Percentiles rank a stretch among this genome's conserved stretches.
phyloP scores from a whole-genome alignment of 225 moss, liverwort and hornwort genomes.

The Polytrichum commune region DNA sequence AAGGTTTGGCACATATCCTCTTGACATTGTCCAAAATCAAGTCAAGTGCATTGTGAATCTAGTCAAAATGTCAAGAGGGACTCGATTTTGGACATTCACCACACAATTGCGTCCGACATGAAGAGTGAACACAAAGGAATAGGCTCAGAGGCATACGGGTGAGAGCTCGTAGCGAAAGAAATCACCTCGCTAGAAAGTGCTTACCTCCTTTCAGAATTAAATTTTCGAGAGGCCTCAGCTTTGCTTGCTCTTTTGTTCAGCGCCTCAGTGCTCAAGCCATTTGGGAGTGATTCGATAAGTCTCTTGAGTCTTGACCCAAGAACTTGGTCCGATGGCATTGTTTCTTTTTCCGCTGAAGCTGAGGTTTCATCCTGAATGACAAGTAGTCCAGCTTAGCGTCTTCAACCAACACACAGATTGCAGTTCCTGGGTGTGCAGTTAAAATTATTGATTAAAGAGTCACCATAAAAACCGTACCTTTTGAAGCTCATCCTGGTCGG shows the following conservation, averaged over 20 bases:
- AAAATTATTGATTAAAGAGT: not conserved
- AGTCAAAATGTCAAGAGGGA: too few species aligned
- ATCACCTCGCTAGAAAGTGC: not conserved
- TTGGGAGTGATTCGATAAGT: conserved; percentile 71
- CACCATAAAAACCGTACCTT: not conserved
- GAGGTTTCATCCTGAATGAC: conserved; percentile 14
- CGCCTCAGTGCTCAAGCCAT: conserved; percentile 31
- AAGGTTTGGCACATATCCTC: too few species aligned
- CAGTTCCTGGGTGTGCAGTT: not conserved
- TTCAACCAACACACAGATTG: conserved; percentile 1
- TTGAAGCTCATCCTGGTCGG: not conserved
- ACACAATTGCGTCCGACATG: not conserved
- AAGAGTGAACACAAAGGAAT: not conserved
- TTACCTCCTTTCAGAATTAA: conserved; percentile 34
- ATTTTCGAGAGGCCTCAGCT: conserved; percentile 35
- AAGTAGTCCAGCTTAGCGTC: not conserved
- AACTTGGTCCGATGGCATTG: conserved; percentile 68
- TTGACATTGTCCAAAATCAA: too few species aligned
- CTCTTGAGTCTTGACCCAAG: conserved; percentile 60
- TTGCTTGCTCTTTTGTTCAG: conserved; percentile 27
- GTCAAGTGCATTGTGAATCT: too few species aligned
- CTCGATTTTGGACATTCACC: too few species aligned
- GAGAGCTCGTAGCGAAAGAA: not conserved
- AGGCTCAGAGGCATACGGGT: not conserved
- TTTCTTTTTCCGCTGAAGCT: conserved; percentile 23